Evolutionary conservation across 345 rosid genomes (phyloP), one percentile per base, ranked within the genome.

Genomic region (Eucalyptus erythrocorys): DNA sequence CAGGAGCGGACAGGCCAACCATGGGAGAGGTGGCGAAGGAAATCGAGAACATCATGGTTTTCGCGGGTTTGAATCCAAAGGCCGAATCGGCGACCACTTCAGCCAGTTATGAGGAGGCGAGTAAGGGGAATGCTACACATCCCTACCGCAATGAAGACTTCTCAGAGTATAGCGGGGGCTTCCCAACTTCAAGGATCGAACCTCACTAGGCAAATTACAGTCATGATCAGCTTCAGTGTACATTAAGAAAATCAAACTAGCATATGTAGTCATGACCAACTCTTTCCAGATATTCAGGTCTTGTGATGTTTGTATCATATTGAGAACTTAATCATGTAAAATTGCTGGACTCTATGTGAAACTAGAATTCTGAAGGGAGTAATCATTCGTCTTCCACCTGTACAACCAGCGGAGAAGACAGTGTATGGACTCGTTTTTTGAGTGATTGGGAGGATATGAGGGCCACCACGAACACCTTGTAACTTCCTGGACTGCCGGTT

Each of bases 21-120:
- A 96, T 96, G 98, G 92, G 97, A 79, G 97, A 96, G 48, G 96
- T 92, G 57, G 94, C 93, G 51, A 96, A 94, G 89, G 98, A 93
- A 92, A 95, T 97, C 6, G 99, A 97, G 92, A 90, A 43, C 84
- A 94, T 95, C 53, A 90, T 96, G 97, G 92, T 94, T 90, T 88
- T 91, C 45, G 95, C 96, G 3, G 96, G 99, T 5, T 30, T 94
- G 87, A 94, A 95, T 81, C 95, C 95, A 5, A 93, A 93, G 80
- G 91, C 90, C 3, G 96, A 95, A 82, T 95, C 95, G 3, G 95
- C 94, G 27, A 61, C 94, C n/a, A 89, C 92, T 86, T 95, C 99
- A 3, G 94, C 91, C 61, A 94, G 88, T 30, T 92, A 95, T 14
- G 93, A 89, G 13, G 95, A 91, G 5, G 91, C 89, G 37, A 84